A percentile compares a stretch with the other conserved stretches of the same genome.
These are phyloP conservation scores for Phialophora macrospora DNA, from an alignment of 2,329 filamentous ascomycete species.

Conservation along the genomic window DNA sequence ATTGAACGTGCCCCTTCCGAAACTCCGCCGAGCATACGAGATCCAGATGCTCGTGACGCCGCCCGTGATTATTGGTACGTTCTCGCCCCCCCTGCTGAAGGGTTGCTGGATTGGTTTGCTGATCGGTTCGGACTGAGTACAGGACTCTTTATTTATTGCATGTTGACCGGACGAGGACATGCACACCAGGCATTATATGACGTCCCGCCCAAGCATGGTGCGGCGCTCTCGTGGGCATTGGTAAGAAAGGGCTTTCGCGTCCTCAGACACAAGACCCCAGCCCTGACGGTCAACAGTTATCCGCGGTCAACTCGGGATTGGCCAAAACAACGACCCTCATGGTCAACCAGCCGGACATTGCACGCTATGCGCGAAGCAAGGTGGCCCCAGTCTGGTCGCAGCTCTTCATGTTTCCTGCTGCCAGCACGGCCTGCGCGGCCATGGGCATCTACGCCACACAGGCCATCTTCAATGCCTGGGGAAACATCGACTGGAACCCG, in stretches of 20 bases:
- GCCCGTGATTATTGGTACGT: slow-evolving; percentile 25
- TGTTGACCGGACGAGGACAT: slow-evolving; percentile 25
- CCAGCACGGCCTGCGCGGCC: slow-evolving; percentile 50
- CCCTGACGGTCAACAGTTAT: slow-evolving; percentile 46
- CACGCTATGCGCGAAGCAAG: slow-evolving; percentile 44
- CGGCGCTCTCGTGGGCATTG: slow-evolving; percentile 28
- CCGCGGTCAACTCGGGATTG: slow-evolving; percentile 48
- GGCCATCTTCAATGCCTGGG: slow-evolving; percentile 52
- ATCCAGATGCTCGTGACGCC: slow-evolving; percentile 24
- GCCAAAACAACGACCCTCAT: slow-evolving; percentile 48
- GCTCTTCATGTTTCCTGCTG: slow-evolving; percentile 48
- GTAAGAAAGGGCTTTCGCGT: slow-evolving; percentile 7
- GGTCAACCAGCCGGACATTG: slow-evolving; percentile 54
- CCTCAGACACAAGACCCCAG: background rate
- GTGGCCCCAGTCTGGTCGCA: slow-evolving; percentile 52
- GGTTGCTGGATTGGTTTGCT: slow-evolving; percentile 2
- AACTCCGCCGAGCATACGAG: slow-evolving; percentile 23
- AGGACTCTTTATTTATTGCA: slow-evolving; percentile 26
- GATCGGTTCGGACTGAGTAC: background rate
- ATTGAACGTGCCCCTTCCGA: slow-evolving; percentile 19
- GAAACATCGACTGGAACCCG: slow-evolving; percentile 34
- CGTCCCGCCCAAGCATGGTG: slow-evolving; percentile 22
- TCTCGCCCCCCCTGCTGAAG: background rate
- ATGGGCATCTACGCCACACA: slow-evolving; percentile 54
- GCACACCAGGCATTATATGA: slow-evolving; percentile 20